A percentile compares a stretch with the other conserved stretches of the same genome.
These are phyloP conservation scores for Annulohypoxylon truncatum DNA, from an alignment of 2,329 filamentous ascomycete species.

Conservation along the genomic window DNA sequence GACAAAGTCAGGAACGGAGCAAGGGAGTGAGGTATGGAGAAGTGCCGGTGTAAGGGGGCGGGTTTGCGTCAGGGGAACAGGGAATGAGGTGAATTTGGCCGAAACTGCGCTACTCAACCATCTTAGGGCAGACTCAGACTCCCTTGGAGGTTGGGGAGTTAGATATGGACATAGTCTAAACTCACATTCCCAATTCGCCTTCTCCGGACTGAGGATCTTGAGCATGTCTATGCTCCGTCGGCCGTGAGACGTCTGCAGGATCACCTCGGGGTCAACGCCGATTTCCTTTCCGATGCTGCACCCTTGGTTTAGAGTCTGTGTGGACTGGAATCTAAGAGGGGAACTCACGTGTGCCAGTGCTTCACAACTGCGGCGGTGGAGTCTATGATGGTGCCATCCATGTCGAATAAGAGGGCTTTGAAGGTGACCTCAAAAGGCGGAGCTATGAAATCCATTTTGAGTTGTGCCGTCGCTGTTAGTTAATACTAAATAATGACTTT, in stretches of 20 bases:
- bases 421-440: conserved; percentile 62
- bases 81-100: neutral
- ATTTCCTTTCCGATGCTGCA: conserved; percentile 82
- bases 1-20: neutral
- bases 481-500: neutral
- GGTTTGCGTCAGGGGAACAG: conserved; percentile 5
- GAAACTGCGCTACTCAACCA: neutral
- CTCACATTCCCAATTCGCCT: conserved; percentile 94
- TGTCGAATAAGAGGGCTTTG: conserved; percentile 74
- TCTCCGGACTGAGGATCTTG: conserved; percentile 80
- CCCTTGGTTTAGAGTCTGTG: conserved; percentile 8
- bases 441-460: conserved; percentile 53
- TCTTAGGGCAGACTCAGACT: neutral
- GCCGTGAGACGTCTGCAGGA: conserved; percentile 91
- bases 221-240: conserved; percentile 89
- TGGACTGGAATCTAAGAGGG: neutral
- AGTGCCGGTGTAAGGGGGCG: conserved; percentile 29
- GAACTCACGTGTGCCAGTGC: conserved; percentile 76
- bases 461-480: neutral
- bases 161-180: conserved; percentile 44
- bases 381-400: conserved; percentile 87
- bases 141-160: neutral
- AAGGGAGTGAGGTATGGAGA: neutral
- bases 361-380: conserved; percentile 81
- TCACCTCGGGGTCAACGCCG: conserved; percentile 83